A percentile compares a stretch with the other conserved stretches of the same genome.
Conservation (phyloP, 805 yeast species). For the Tetrapisispora phaffii region DNA sequence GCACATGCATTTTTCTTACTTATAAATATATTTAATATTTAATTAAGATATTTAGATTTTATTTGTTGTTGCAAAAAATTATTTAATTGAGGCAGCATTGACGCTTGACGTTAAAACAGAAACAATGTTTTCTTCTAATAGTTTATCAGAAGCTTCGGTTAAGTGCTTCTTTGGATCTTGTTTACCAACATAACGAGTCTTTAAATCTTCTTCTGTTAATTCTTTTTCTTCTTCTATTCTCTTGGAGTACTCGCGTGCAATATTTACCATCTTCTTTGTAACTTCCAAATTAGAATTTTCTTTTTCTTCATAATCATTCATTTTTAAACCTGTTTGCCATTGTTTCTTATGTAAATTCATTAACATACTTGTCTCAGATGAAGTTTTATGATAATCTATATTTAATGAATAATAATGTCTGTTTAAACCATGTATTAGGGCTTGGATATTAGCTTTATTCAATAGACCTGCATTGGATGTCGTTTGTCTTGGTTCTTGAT, state of each 20-base stretch:
- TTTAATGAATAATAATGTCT: constrained; percentile 93
- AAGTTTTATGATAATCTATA: constrained; percentile 88
- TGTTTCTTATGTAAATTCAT: constrained; percentile 87
- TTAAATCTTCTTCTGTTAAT: constrained; percentile 75
- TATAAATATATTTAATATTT: background rate
- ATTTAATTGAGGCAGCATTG: constrained; percentile 81
- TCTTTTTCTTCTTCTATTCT: constrained; percentile 89
- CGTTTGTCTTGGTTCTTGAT: constrained; percentile 95
- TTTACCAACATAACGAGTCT: constrained; percentile 94
- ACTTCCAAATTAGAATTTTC: constrained; percentile 68
- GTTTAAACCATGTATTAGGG: constrained; percentile 91
- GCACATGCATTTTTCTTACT: constrained; percentile 2
- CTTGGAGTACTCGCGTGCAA: constrained; percentile 81
- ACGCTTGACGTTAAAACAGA: constrained; percentile 82
- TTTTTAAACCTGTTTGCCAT: constrained; percentile 87
- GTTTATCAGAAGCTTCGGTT: constrained; percentile 73
- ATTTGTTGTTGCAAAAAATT: constrained; percentile 7
- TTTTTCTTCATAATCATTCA: constrained; percentile 66
- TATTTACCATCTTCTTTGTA: constrained; percentile 71
- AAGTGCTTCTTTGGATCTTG: constrained; percentile 98
- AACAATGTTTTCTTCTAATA: constrained; percentile 84
- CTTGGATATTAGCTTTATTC: constrained; percentile 94
- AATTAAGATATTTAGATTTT: background rate
- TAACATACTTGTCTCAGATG: constrained; percentile 86
- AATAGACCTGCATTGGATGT: constrained; percentile 92